Percentiles rank a stretch among this genome's conserved stretches.
Conservation (phyloP, 179 eudicot species). For the Pouteria campechiana region DNA sequence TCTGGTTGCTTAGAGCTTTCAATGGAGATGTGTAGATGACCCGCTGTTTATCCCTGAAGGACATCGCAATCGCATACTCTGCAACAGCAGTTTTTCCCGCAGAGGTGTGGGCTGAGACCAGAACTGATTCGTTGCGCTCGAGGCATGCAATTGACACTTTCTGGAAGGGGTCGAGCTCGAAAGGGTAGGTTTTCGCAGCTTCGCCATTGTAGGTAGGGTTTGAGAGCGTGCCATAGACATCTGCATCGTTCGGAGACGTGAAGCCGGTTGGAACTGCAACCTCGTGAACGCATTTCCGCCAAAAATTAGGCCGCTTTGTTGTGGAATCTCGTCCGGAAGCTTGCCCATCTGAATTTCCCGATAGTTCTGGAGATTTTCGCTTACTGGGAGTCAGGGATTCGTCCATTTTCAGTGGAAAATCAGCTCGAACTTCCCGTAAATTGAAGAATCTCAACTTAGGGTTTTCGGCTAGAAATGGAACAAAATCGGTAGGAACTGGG, state of each 20-base stretch:
- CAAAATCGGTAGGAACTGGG: too few relatives aligned
- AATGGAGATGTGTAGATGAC: conserved; percentile 89
- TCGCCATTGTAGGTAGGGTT: conserved; percentile 45
- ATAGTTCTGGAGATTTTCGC: conserved; percentile 16
- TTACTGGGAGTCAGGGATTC: conserved; percentile 16
- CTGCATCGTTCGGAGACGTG: conserved; percentile 25
- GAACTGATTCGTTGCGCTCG: conserved; percentile 74
- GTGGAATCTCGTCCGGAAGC: conserved; percentile 11
- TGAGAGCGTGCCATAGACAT: conserved; percentile 61
- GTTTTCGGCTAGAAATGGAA: too few relatives aligned
- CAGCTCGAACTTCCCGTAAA: too few relatives aligned
- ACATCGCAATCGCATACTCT: conserved; percentile 93
- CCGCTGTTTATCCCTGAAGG: conserved; percentile 73
- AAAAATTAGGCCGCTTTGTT: conserved; percentile 26
- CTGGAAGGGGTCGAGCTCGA: conserved; percentile 89
- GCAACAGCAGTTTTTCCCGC: conserved; percentile 98
- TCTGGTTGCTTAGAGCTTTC: conserved; percentile 91
- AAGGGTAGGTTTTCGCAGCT: conserved; percentile 58
- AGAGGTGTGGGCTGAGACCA: conserved; percentile 94
- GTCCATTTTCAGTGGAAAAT: too few relatives aligned
- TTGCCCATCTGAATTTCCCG: conserved; percentile 3
- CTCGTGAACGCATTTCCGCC: conserved; percentile 87
- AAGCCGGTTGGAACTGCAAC: conserved; percentile 71
- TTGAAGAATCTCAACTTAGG: too few relatives aligned
- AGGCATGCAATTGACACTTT: conserved; percentile 68